Base-by-base conservation (phyloP, 352 stramenopile genomes). In the Phytophthora kernoviae region DNA sequence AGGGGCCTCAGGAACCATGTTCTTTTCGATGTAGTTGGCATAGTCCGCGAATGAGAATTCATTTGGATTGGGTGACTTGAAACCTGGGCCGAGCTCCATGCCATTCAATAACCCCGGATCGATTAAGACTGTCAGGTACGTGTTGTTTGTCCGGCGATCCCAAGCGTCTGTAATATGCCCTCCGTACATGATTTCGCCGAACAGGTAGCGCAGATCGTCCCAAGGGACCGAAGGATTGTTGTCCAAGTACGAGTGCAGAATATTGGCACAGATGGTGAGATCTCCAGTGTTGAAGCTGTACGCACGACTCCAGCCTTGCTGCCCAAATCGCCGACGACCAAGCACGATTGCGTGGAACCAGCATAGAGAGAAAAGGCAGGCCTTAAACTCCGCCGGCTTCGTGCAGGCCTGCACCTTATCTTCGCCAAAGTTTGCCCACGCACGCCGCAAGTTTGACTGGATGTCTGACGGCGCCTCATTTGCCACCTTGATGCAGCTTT, bases 151-250 rank as follows among this genome's bases (percentile, higher is more conserved):
- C 45, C 94, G 87, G 26, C 94, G 90, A 72, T 98, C 94, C 94
- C 94, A 98, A 9, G 94, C 89, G 57, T 98, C 94, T 10, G 94
- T 98, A 56, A 98, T 98, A 62, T 98, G 94, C 9, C 94, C 94
- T 30, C 94, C 94, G 73, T 98, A 98, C 94, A 98, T 98, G 74
- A 98, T 98, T 70, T 98, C 94, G 26, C 94, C 94, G 65, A 98
- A 98, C 40, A 98, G 90, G 65, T 98, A 98, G 12, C 96, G 88
- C 5, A 98, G 62, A 75, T 98, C 96, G 69, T 98, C 93, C 94
- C 94, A 98, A 11, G 94, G 94, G 44, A 98, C 89, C 41, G 68
- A 81, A 6, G 70, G 64, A 57, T 97, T 98, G 70, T 94, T 95
- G 76, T 98, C 91, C 57, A 98, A 64, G 68, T 98, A 98, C 50